These are phyloP conservation scores for Neurospora sp. DNA, from an alignment of 2,329 filamentous ascomycete genomes.

Conservation along the genomic window DNA sequence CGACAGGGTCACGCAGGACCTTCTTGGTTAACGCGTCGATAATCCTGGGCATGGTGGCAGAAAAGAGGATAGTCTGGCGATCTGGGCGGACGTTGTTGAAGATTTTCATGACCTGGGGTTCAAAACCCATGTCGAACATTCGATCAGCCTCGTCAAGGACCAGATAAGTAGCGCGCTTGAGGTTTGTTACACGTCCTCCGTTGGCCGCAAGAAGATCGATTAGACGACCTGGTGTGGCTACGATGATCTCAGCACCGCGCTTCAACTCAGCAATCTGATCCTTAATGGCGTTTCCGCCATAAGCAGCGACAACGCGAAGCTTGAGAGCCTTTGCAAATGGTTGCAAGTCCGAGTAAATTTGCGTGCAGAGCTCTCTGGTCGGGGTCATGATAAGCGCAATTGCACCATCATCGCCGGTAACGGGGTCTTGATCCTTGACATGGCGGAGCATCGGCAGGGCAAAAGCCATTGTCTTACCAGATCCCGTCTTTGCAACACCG, in stretches of 20 bases:
- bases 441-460: slow-evolving; percentile 95
- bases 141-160: slow-evolving; percentile 96
- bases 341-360: slow-evolving; percentile 91
- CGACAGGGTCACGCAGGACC: slow-evolving; percentile 72
- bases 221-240: slow-evolving; percentile 89
- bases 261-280: slow-evolving; percentile 97
- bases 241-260: slow-evolving; percentile 86
- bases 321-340: slow-evolving; percentile 83
- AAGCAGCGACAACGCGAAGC: slow-evolving; percentile 81
- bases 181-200: slow-evolving; percentile 84
- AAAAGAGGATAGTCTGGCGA: slow-evolving; percentile 90
- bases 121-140: slow-evolving; percentile 99
- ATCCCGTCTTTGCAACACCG: slow-evolving; percentile 94
- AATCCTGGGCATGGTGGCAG: slow-evolving; percentile 88
- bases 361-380: slow-evolving; percentile 84
- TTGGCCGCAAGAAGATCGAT: slow-evolving; percentile 93
- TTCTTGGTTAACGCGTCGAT: slow-evolving; percentile 90
- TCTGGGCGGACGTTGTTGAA: slow-evolving; percentile 85
- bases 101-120: slow-evolving; percentile 96
- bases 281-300: slow-evolving; percentile 90
- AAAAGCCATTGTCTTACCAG: slow-evolving; percentile 94
- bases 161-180: slow-evolving; percentile 82
- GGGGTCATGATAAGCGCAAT: slow-evolving; percentile 86
- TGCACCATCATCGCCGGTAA: slow-evolving; percentile 79
- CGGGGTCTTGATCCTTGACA: slow-evolving; percentile 81